Evolutionary conservation across 2,329 filamentous ascomycete genomes (phyloP), one percentile per base, ranked within the genome.

Genomic region (Chrysosporium keratinophilum): DNA sequence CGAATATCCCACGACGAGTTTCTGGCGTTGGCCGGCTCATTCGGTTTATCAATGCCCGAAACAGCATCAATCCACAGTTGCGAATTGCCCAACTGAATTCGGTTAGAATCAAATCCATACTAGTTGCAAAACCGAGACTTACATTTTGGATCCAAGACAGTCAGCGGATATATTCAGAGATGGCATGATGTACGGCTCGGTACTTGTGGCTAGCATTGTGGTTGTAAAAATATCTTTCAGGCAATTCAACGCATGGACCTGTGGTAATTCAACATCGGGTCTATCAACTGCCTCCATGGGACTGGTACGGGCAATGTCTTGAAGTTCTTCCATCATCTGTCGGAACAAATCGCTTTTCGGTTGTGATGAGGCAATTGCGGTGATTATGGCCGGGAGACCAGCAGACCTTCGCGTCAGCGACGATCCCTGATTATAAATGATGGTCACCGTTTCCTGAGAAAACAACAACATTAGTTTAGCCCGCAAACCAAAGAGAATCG

Each of bases 211-310:
- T 12, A 97, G 76, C 48, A 82, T 80, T 0, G 88, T 88, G 60
- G 84, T 89, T 54, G 87, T 91, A 69, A 96, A 93, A 1, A 95
- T 84, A 59, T 95, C 89, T 65, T 93, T 93, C 54, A 98, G 74
- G 57, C 87, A 95, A 66, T 98, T 98, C 65, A 95, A 79, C 0
- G 93, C 89, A 67, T 98, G 93, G 0, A 98, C 93, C 68, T 98
- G 91, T 0, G 89, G 85, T 3, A 97, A 72, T 40, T 85, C 76
- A 31, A 77, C 71, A 47, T 78, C 74, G 56, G 74, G 58, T 14
- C 62, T 59, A 17, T 61, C 56, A 33, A 56, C 56, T n/a, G 63
- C 58, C 17, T 64, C 64, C n/a, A 65, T 55, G 3, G 63, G 64
- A 11, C 66, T 62, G 10, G 65, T 55, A 2, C 64, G 62, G 7